These are phyloP conservation scores for Ustilago hordei DNA, from an alignment of 1,284 basidiomycete genomes.

Conservation along the genomic window DNA sequence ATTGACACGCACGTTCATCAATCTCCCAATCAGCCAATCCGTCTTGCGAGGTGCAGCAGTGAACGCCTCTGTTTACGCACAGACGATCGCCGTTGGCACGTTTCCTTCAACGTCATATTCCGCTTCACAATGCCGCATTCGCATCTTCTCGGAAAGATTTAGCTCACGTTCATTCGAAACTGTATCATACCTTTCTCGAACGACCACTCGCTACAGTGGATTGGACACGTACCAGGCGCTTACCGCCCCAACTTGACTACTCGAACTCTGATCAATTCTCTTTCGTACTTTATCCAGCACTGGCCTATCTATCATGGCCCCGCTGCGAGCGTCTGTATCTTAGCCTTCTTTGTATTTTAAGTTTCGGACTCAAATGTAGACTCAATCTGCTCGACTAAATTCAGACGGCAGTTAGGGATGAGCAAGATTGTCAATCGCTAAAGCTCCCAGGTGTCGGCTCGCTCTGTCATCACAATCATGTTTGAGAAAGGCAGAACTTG, in stretches of 20 bases:
- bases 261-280: neutral
- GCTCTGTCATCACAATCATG: neutral
- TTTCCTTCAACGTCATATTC: neutral
- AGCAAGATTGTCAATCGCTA: neutral
- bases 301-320: neutral
- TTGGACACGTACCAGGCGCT: neutral
- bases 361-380: neutral
- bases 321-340: neutral
- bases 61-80: neutral
- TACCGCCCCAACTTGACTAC: neutral
- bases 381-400: neutral
- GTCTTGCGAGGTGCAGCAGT: too few species aligned
- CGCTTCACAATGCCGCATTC: neutral
- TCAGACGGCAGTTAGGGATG: too few species aligned
- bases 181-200: neutral
- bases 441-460: neutral
- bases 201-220: neutral
- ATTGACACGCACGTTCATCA: neutral
- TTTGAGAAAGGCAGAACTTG: neutral
- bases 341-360: neutral
- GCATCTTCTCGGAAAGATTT: neutral
- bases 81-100: neutral
- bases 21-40: too few species aligned
- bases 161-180: neutral
- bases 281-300: neutral